Evolutionary conservation across 345 rosid genomes (phyloP), one percentile per base, ranked within the genome.

Genomic region (Camelina laxa): DNA sequence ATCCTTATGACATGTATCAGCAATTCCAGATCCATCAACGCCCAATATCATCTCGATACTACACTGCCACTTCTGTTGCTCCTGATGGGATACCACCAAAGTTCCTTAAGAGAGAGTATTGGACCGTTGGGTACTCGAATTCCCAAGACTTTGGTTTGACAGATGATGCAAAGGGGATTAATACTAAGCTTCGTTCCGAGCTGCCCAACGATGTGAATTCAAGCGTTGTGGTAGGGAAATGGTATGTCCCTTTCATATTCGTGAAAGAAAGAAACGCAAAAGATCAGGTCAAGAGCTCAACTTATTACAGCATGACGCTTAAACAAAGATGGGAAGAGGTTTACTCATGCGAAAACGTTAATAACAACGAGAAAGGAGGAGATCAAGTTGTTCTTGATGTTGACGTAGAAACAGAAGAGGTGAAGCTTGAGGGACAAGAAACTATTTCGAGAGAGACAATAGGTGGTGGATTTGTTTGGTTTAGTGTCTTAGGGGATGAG

Each of bases 241-340:
- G 92, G 96, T 90, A 85, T 19, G 86, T 83, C n/a, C 96, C 92
- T 4, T 90, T 85, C 74, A 63, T 90, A 70, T 88, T 86, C 7
- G 60, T 88, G 22, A 86, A 59, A 48, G 96, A 90, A 24, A 72
- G 67, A 36, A 24, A 41, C 2, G 20, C 63, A 9, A 74, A 71
- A 21, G 78, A 86, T 9, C 90, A 86, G 50, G 56, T 82, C 41
- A 76, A 56, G 60, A 73, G 3, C 5, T 80, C 92, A 4, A 72
- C 72, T 72, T 79, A 80, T 61, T 90, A 90, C 31, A 74, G 72
- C 65, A 85, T 88, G 85, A 82, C 85, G 11, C 87, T 90, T 13
- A 81, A 85, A 73, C 91, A 88, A 27, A 79, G 80, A 20, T 88
- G 96, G 92, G 84, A 84, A 77, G 80, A 73, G 68, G 66, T 88